A percentile compares a stretch with the other conserved stretches of the same genome.
Evolutionary conservation across 768 basidiomycete genomes (phyloP).

Genomic region (Rhodotorula paludigena): DNA sequence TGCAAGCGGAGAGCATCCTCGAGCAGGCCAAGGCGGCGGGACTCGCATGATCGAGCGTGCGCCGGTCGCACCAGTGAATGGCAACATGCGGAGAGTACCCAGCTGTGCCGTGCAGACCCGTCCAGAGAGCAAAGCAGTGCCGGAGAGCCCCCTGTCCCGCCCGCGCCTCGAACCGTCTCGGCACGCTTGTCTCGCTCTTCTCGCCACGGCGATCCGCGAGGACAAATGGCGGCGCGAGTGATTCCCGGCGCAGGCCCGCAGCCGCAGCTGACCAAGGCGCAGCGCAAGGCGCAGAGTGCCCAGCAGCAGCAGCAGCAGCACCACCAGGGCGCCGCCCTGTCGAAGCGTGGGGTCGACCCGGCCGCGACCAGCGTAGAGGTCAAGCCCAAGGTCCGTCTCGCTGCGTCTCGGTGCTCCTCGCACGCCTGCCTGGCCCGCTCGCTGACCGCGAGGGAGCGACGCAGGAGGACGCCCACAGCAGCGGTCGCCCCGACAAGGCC

Average conservation of each 20-base stretch:
- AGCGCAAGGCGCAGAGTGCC: neutral
- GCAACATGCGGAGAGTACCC: too few relatives aligned
- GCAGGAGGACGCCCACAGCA: slow-evolving; percentile 11
- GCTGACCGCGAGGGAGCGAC: too few relatives aligned
- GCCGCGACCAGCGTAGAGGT: slow-evolving; percentile 15
- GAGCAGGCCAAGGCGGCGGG: neutral
- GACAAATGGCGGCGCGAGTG: neutral
- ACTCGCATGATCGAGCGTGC: neutral
- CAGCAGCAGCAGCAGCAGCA: neutral
- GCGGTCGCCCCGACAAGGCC: slow-evolving; percentile 18
- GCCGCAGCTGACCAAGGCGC: slow-evolving; percentile 5
- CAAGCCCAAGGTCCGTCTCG: slow-evolving; percentile 14
- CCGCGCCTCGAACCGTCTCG: neutral
- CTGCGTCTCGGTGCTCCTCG: neutral
- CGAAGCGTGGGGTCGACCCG: slow-evolving; percentile 17
- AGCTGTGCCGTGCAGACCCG: too few relatives aligned
- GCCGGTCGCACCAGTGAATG: neutral
- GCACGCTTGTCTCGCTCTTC: neutral
- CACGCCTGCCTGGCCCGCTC: neutral
- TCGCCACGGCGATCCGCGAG: neutral
- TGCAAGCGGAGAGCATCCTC: slow-evolving; percentile 3
- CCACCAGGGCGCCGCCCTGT: neutral
- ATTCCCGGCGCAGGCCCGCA: neutral
- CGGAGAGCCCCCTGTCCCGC: neutral
- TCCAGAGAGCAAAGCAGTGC: too few relatives aligned